Evolutionary conservation across 1,284 basidiomycete genomes (phyloP), one percentile per base, ranked within the genome.

Genomic region (Pascua guehoae): DNA sequence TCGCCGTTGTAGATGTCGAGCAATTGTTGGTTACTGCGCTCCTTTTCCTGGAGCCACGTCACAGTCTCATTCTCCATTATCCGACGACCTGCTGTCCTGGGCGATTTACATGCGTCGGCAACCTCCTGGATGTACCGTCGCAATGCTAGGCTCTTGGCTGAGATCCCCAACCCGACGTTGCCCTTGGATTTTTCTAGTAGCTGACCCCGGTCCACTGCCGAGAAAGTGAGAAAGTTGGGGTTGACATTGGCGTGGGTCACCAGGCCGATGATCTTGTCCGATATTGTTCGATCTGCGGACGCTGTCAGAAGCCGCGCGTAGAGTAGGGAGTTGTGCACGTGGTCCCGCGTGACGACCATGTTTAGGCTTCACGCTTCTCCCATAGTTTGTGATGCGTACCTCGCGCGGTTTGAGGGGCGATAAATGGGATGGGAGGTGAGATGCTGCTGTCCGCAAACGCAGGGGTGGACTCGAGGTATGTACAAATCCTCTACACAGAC

Each of bases 141-240:
- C n/a, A 93, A 71, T 0, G 84, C 82, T 36, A 80, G 76, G 48
- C 81, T 79, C 56, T 83, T 81, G 5, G 81, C 80, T 12, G 68
- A 68, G 37, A 90, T 73, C 53, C 79, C 69, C 1, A 64, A 52
- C 5, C 77, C 79, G 0, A 83, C 72, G 1, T 61, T 41, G 0
- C 66, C 69, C 1, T 48, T 41, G 10, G 70, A 69, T 47, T 76
- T 76, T 0, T 36, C 44, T 8, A 65, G 45, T 16, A 81, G 68
- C 60, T 81, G 79, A 7, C 66, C 63, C 0, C 56, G 49, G 24
- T 67, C 66, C 4, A 72, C 62, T 5, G 76, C 75, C 1, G 74
- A 59, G 3, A 81, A 61, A 24, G 73, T 70, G 40, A 82, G 61
- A 54, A 81, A 80, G 66, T 81, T 80, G 16, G 79, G 80, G 57